Base-by-base conservation (phyloP, 1,139 yeast species). In the Kodamaea fungicola region DNA sequence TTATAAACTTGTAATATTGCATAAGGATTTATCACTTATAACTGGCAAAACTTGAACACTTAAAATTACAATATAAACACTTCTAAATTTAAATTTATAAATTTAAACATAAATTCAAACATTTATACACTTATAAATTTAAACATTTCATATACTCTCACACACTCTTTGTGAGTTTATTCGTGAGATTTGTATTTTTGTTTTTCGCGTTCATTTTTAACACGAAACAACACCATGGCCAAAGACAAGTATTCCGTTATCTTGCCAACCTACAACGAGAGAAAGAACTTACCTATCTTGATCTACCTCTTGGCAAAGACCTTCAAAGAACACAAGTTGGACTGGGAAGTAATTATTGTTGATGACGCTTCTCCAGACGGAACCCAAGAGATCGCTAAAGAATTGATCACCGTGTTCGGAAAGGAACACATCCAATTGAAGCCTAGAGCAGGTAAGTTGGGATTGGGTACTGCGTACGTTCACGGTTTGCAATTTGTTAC, bases 291-390 rank as follows among this genome's bases (percentile, higher is more conserved):
- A 47, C 94, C 94, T 23, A 83, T 84, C 47, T 78, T 84, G 45
- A 70, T 80, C 13, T 84, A 85, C 69, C 71, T 84, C 43, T 66
- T 84, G 47, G 83, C 84, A 46, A 79, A 81, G 59, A 80, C 85
- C n/a, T 82, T 84, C 65, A 67, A 67, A 34, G 76, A 70, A 38
- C 65, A 78, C 51, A 65, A 74, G 32, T 62, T 83, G 41, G 74
- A 80, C 57, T 84, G 94, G 94, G 94, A 84, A 58, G 77, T 84
- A 21, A 66, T 84, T 41, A 82, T 84, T 55, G 92, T 84, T 37
- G 94, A 84, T 54, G 94, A 84, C 54, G 80, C 77, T 45, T 82
- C 90, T 3, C 94, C 94, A 32, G 94, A 84, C 57, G 92, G 92
- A 12, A 84, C 94, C 12, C 90, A 82, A 58, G 83, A 77, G 22